These are phyloP conservation scores for Geotrichum reessii DNA, from an alignment of 1,139 yeast species.

Conservation along the genomic window DNA sequence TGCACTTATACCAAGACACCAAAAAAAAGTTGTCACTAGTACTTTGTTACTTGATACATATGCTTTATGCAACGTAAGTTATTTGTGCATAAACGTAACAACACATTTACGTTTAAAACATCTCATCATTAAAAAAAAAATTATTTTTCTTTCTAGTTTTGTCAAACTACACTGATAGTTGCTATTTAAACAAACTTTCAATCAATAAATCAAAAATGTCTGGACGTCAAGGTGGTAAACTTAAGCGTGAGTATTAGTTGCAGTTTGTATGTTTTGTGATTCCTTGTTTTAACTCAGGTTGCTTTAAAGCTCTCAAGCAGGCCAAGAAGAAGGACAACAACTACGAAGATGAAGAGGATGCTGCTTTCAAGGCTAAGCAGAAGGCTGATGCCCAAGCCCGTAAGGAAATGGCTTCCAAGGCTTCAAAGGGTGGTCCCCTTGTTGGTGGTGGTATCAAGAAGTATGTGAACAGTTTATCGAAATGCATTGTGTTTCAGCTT, in stretches of 20 bases:
- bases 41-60: no score
- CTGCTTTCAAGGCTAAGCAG: constrained; percentile 88
- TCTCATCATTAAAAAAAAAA: no score
- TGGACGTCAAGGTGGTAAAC: constrained; percentile 44
- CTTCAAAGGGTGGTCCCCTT: constrained; percentile 84
- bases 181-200: neutral
- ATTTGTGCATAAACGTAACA: neutral
- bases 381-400: constrained; percentile 91
- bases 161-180: neutral
- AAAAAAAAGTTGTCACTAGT: no score
- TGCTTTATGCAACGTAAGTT: no score
- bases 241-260: constrained; percentile 40
- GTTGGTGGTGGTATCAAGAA: constrained; percentile 94
- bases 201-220: constrained; percentile 37
- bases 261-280: no score
- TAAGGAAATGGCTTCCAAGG: constrained; percentile 83
- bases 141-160: no score
- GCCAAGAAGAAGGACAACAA: constrained; percentile 61
- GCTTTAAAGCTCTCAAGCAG: constrained; percentile 36
- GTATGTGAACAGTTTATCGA: constrained; percentile 32
- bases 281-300: neutral
- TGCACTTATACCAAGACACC: no score
- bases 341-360: constrained; percentile 76
- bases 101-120: neutral
- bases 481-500: neutral